These are phyloP conservation scores for Cadophora gregata DNA, from an alignment of 2,329 filamentous ascomycete species.

Conservation along the genomic window DNA sequence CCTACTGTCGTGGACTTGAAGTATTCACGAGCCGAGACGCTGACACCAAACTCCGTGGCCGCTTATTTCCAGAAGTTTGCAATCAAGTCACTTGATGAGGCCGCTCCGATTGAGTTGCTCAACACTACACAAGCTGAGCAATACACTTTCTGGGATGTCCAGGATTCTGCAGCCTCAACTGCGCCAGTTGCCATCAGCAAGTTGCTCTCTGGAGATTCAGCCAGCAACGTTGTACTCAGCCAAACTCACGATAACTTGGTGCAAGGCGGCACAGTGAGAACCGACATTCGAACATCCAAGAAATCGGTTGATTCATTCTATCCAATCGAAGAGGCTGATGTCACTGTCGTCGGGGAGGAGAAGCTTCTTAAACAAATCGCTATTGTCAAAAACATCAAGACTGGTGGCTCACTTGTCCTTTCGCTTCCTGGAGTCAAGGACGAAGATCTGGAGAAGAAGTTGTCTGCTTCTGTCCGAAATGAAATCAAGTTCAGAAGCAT, in stretches of 20 bases:
- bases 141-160: constrained; percentile 93
- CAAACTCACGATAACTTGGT: constrained; percentile 68
- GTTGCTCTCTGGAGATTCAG: constrained; percentile 74
- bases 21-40: constrained; percentile 72
- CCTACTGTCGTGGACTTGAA: constrained; percentile 83
- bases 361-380: constrained; percentile 81
- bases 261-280: constrained; percentile 80
- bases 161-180: constrained; percentile 70
- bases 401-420: constrained; percentile 74
- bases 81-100: constrained; percentile 48
- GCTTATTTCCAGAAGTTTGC: constrained; percentile 57
- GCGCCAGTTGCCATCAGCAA: constrained; percentile 67
- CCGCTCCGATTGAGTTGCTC: constrained; percentile 46
- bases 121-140: constrained; percentile 72
- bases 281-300: constrained; percentile 83
- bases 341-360: constrained; percentile 78
- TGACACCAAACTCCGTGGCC: constrained; percentile 62
- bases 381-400: constrained; percentile 71
- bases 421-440: constrained; percentile 81
- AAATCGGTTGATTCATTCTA: constrained; percentile 87
- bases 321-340: constrained; percentile 77
- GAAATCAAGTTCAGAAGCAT: constrained; percentile 72
- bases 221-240: constrained; percentile 65
- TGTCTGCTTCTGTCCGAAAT: constrained; percentile 74
- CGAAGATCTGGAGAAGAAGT: constrained; percentile 87